Conservation (phyloP, 2,329 filamentous ascomycete genomes). For the Sordariomycetes sp. region DNA sequence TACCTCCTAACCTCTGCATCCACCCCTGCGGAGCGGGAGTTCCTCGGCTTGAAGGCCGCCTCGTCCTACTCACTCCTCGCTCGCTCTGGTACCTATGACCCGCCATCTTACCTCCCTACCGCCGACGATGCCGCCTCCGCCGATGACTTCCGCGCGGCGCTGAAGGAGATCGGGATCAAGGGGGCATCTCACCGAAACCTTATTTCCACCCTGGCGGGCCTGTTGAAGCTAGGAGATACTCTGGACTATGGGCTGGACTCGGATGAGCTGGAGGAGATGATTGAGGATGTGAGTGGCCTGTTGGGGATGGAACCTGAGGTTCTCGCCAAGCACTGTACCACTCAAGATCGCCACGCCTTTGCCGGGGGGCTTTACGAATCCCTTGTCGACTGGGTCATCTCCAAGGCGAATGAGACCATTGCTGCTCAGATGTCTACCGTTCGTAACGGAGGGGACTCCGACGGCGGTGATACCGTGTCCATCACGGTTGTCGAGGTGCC, state of each 20-base stretch:
- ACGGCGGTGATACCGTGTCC: slow-evolving; percentile 67
- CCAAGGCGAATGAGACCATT: slow-evolving; percentile 80
- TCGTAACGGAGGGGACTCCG: slow-evolving; percentile 55
- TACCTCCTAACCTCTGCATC: slow-evolving; percentile 90
- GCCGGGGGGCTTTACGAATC: slow-evolving; percentile 87
- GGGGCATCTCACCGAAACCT: slow-evolving; percentile 72
- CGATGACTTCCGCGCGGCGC: slow-evolving; percentile 78
- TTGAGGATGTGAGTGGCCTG: slow-evolving; percentile 80
- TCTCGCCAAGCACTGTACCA: slow-evolving; percentile 67
- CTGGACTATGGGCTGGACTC: slow-evolving; percentile 76
- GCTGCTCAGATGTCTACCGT: slow-evolving; percentile 59
- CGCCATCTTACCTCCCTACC: slow-evolving; percentile 81
- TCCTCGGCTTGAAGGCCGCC: slow-evolving; percentile 67
- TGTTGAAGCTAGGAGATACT: slow-evolving; percentile 87
- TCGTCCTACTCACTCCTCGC: slow-evolving; percentile 70
- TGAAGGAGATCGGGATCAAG: slow-evolving; percentile 92
- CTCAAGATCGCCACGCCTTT: slow-evolving; percentile 71
- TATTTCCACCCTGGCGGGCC: slow-evolving; percentile 73
- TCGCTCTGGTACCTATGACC: slow-evolving; percentile 73
- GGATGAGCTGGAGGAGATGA: slow-evolving; percentile 74
- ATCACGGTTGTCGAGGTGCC: slow-evolving; percentile 85
- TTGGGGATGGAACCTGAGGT: slow-evolving; percentile 81
- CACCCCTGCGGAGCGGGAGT: slow-evolving; percentile 79
- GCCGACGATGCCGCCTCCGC: slow-evolving; percentile 87
- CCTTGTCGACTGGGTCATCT: slow-evolving; percentile 87